phyloP scores from a whole-genome alignment of 305 asterid species.

The Galium porrigens region DNA sequence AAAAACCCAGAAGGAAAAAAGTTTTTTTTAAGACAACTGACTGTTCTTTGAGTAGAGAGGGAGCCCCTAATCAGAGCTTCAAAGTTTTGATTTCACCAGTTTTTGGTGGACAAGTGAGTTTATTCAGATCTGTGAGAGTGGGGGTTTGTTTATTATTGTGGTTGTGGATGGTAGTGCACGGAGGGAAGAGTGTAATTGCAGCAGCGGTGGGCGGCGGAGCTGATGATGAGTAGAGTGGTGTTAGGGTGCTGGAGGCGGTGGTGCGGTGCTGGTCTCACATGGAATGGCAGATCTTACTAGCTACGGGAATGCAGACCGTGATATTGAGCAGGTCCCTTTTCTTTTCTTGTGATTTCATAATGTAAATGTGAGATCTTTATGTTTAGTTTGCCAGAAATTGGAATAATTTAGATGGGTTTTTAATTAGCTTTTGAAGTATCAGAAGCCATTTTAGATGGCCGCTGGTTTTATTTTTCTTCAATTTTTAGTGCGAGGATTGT shows the following conservation, averaged over 20 bases:
- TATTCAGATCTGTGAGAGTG: conserved; percentile 20
- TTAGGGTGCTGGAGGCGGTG: conserved; percentile 40
- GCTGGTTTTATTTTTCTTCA: not conserved
- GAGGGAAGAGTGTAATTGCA: conserved; percentile 32
- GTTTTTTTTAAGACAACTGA: conserved; percentile 4
- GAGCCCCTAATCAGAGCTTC: conserved; percentile 2
- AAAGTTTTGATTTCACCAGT: conserved; percentile 8
- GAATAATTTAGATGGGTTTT: not conserved
- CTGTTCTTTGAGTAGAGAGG: conserved; percentile 16
- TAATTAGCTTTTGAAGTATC: not conserved
- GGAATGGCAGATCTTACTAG: conserved; percentile 99
- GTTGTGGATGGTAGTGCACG: conserved; percentile 49
- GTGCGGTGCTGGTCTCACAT: conserved; percentile 68
- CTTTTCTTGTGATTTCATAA: not conserved
- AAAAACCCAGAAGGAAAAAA: not conserved
- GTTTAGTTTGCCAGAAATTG: not conserved
- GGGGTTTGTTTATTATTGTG: conserved; percentile 17
- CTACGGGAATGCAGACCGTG: conserved; percentile 70
- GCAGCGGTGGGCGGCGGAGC: conserved; percentile 29
- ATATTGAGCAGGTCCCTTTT: conserved; percentile 66
- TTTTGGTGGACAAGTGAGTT: conserved; percentile 6
- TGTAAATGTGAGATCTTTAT: not conserved
- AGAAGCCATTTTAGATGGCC: not conserved
- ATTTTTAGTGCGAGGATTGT: not conserved
- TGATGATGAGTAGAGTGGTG: conserved; percentile 72